Evolutionary conservation across 2,329 filamentous ascomycete species (phyloP), one percentile per base, ranked within the genome.

Genomic region (Dactylellina parvicollis): DNA sequence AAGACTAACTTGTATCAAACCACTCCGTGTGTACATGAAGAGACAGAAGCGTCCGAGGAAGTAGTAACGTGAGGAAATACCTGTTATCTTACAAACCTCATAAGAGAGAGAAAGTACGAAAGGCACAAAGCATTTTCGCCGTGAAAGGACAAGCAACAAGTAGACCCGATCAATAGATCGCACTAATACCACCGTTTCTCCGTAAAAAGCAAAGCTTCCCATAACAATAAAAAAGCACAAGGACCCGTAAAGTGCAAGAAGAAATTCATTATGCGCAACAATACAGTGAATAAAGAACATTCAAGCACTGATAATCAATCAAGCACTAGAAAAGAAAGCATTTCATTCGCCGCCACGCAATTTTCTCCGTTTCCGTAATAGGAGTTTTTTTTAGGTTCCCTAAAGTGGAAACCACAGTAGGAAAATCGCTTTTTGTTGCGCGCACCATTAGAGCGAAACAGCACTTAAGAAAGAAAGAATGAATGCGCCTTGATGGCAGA

Each of bases 1-100:
- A 5, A n/a, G n/a, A 24, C 9, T 18, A 40, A 40, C 10, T 30
- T 32, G 47, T 50, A 57, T 57, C 10, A 36, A 16, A 44, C n/a
- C n/a, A n/a, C n/a, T n/a, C n/a, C n/a, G n/a, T n/a, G n/a, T 50
- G 14, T 28, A 32, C 44, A 30, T n/a, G 32, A n/a, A 60, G 24
- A 40, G 47, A n/a, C n/a, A 12, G 28, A 28, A 30, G 18, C 7
- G 28, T n/a, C 38, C 26, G 3, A 10, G 18, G 40, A 47, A 30
- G 18, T 5, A 14, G 40, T 9, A 9, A 36, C 20, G 26, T 36
- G 14, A 42, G 20, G 36, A 66, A 56, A 46, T 57, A 12, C 34
- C 40, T 30, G n/a, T n/a, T 66, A 66, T 56, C 50, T 56, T 49
- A 66, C 50, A 66, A 57, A 18, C 22, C 14, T 49, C 42, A 7